Base-by-base conservation (phyloP, 2,329 filamentous ascomycete genomes). In the Scedosporium boydii region DNA sequence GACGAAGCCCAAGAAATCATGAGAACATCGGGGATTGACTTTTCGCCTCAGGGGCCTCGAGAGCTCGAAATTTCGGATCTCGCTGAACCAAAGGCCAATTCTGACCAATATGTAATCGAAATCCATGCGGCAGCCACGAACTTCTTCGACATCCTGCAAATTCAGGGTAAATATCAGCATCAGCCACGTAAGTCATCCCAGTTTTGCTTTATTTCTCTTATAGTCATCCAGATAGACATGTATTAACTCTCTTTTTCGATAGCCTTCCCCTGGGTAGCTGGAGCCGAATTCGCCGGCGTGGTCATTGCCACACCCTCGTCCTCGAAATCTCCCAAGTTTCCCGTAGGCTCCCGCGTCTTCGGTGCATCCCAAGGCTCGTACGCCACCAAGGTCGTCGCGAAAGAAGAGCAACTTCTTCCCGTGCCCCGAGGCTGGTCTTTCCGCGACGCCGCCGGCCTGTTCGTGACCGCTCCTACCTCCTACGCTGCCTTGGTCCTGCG, bases 111-210 rank as follows among this genome's bases (percentile, higher is more conserved):
- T 73, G 81, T 96, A 66, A 89, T 98, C 72, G 84, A 87, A 70
- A 89, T 98, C 69, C 90, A 91, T 75, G 91, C 93, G 57, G 84
- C 89, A 0, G 93, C 91, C 21, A 90, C 91, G 70, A 98, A 98
- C 78, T 98, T 98, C 83, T 98, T 97, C 79, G 93, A 98, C 74
- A 89, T 96, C 63, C 85, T 98, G 62, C 93, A 98, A 72, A 91
- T 97, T 71, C 88, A 91, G 71, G 93, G 93, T 63, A 96, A 96
- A 83, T 98, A 98, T 77, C 93, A 98, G 72, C 83, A 91, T 72
- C 93, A 97, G 70, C 92, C 92, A 0, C 86, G 51, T 55, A 55
- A 29, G 51, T 26, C 16, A 1, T 21, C n/a, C 44, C 34, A 38
- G 34, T 9, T 38, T 9, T 38, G 34, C 10, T 38, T 38, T 38